Evolutionary conservation across 108 stramenopile species (phyloP).

Genomic region (Pseudonitzschia multistriata): DNA sequence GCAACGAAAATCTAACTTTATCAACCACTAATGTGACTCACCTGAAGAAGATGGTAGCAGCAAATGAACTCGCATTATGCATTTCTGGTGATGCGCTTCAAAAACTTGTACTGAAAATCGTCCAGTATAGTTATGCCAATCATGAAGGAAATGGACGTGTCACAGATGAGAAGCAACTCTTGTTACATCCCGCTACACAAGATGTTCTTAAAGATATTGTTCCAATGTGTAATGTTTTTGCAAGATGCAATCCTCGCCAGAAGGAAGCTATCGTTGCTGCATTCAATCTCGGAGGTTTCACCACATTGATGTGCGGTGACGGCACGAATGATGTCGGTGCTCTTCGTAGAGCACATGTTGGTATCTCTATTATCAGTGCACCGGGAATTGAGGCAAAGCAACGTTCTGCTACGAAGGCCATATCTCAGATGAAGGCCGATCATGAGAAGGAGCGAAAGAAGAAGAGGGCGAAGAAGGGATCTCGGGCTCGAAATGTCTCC

Average conservation of each 20-base stretch:
- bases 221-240: slow-evolving; percentile 90
- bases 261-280: slow-evolving; percentile 93
- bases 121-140: slow-evolving; percentile 17
- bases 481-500: slow-evolving; percentile 21
- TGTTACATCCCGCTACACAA: slow-evolving; percentile 65
- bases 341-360: slow-evolving; percentile 93
- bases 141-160: background rate
- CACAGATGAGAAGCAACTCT: slow-evolving; percentile 40
- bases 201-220: slow-evolving; percentile 53
- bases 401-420: slow-evolving; percentile 44
- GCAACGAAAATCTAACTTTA: slow-evolving; percentile 27
- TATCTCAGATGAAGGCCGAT: slow-evolving; percentile 46
- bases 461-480: slow-evolving; percentile 32
- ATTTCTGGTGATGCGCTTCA: slow-evolving; percentile 58
- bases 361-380: slow-evolving; percentile 92
- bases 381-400: slow-evolving; percentile 91
- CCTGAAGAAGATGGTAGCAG: slow-evolving; percentile 36
- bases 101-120: slow-evolving; percentile 39
- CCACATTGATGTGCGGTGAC: slow-evolving; percentile 97
- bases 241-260: slow-evolving; percentile 92
- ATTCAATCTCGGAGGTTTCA: slow-evolving; percentile 78
- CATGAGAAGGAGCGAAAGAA: slow-evolving; percentile 46
- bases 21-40: slow-evolving; percentile 25
- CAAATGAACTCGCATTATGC: slow-evolving; percentile 46
- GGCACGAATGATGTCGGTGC: slow-evolving; percentile 99